These are phyloP conservation scores for Barnettozyma wickerhamii DNA, from an alignment of 805 yeast genomes.

Conservation along the genomic window DNA sequence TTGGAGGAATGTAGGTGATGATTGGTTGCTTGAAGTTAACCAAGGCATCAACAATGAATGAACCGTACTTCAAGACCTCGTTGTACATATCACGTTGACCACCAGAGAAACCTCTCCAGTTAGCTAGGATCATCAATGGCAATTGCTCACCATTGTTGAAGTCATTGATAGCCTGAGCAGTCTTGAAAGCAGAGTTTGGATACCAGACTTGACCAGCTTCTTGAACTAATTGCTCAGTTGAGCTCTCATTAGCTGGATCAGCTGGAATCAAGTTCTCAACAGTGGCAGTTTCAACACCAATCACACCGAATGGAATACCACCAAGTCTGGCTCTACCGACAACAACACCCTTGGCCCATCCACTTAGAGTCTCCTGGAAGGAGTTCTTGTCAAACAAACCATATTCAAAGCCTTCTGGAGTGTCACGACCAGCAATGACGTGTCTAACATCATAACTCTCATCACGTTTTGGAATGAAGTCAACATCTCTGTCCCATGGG, in stretches of 20 bases:
- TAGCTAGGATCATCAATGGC: constrained; percentile 95
- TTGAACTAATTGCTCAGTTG: constrained; percentile 80
- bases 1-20: constrained; percentile 95
- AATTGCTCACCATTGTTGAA: constrained; percentile 97
- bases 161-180: constrained; percentile 97
- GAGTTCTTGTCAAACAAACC: constrained; percentile 93
- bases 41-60: constrained; percentile 94
- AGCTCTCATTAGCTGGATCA: constrained; percentile 96
- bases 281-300: constrained; percentile 89
- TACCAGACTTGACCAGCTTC: constrained; percentile 99
- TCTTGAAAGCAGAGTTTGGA: constrained; percentile 98
- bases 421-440: constrained; percentile 82
- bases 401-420: constrained; percentile 68
- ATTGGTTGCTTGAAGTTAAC: constrained; percentile 96
- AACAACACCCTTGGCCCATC: constrained; percentile 99
- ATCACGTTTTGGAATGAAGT: constrained; percentile 65
- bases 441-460: constrained; percentile 89
- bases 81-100: constrained; percentile 99
- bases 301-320: constrained; percentile 98
- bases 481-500: constrained; percentile 91
- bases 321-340: constrained; percentile 99
- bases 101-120: constrained; percentile 99
- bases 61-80: constrained; percentile 95
- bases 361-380: constrained; percentile 93
- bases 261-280: constrained; percentile 93